Base-by-base conservation (phyloP, 2,329 filamentous ascomycete species). In the Ophiostoma perfectum region DNA sequence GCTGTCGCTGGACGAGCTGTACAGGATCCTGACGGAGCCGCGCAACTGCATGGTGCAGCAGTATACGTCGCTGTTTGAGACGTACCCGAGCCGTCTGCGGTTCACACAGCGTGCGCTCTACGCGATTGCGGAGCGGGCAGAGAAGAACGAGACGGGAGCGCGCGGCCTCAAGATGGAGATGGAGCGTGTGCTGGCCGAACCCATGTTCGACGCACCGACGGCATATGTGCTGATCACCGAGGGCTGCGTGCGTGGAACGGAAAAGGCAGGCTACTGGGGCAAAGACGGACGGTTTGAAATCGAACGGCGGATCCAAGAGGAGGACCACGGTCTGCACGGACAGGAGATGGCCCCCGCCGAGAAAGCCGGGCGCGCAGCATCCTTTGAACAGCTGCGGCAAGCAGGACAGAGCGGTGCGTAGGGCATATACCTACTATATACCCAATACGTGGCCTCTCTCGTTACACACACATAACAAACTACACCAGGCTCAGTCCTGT, bases 21-120 rank as follows among this genome's bases (percentile, higher is more conserved):
- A 94, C 66, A 88, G 93, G 66, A 95, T 99, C 71, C 83, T 99
- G 52, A 97, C 92, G 0, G 94, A 98, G 76, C 95, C 95, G 0
- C 88, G 91, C 69, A 97, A 97, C 79, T 92, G 89, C 67, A 84
- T 99, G 0, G 83, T 97, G 3, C 87, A 89, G 64, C 95, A 99
- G 78, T 98, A 97, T 78, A 90, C 89, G 18, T 89, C 93, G 2
- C 86, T 97, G 1, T 97, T 98, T 75, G 86, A 90, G 68, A 89
- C 86, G 0, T 89, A 88, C 71, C 90, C 95, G 0, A 92, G 90
- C 67, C 89, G 91, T 64, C 81, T 99, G 2, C 87, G 86, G 72
- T 96, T 98, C 79, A 97, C 94, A 0, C 89, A 87, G 3, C 87
- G 88, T 6, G 90, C 94, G 0, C 80, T 98, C n/a, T 84, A 88